Percentiles rank a stretch among this genome's conserved stretches.
phyloP scores from a whole-genome alignment of 75 land plant genomes.

The Azolla pinnata region DNA sequence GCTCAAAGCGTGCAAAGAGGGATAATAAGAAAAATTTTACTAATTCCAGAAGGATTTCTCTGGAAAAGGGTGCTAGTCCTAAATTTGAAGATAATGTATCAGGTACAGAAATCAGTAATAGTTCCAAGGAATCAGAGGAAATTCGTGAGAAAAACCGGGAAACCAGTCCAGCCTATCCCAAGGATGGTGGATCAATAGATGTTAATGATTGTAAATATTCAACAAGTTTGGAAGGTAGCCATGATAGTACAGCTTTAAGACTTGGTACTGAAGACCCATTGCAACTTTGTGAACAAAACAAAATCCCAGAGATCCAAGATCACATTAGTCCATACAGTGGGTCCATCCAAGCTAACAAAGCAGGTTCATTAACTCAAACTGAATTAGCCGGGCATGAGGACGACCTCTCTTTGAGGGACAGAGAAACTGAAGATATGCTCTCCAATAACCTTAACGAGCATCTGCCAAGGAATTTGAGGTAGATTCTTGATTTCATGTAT shows the following conservation, averaged over 20 bases:
- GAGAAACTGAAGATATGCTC: too few relatives aligned
- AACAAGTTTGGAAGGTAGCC: background rate
- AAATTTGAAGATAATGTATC: background rate
- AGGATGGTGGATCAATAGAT: background rate
- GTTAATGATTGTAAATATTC: background rate
- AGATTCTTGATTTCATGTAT: too few relatives aligned
- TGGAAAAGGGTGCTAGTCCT: background rate
- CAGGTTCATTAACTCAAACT: too few relatives aligned
- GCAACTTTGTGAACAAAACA: background rate
- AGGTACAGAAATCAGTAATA: background rate
- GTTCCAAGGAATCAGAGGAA: background rate
- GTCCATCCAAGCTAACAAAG: too few relatives aligned
- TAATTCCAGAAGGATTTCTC: background rate
- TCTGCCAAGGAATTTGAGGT: too few relatives aligned
- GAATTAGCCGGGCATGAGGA: too few relatives aligned
- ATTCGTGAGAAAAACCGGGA: background rate
- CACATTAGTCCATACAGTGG: too few relatives aligned
- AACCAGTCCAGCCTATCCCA: background rate
- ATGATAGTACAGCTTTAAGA: background rate
- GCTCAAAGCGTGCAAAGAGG: slow-evolving; percentile 1
- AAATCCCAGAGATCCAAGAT: too few relatives aligned
- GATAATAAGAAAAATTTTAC: slow-evolving; percentile 2
- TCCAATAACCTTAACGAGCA: too few relatives aligned
- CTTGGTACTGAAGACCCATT: background rate
- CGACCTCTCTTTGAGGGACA: too few relatives aligned